Conservation (phyloP, 129 eudicot genomes). For the Lactuca saligna region DNA sequence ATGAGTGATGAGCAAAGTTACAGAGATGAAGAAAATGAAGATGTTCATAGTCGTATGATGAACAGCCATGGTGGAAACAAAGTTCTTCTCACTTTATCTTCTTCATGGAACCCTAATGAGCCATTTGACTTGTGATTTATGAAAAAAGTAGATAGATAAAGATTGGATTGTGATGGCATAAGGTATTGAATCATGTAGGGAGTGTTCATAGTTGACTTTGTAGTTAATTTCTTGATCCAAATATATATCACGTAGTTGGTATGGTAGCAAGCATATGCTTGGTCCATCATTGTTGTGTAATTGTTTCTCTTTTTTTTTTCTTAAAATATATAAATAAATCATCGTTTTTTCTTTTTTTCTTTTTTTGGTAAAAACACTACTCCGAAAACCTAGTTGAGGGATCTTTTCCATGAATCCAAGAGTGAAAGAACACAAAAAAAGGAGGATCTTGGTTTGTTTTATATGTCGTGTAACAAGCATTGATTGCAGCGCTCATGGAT, state of each 20-base stretch:
- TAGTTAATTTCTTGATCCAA: slow-evolving; percentile 16
- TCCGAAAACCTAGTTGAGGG: neutral
- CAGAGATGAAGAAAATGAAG: slow-evolving; percentile 7
- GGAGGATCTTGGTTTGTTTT: slow-evolving; percentile 42
- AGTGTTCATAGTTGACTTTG: slow-evolving; percentile 51
- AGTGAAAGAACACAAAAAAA: slow-evolving; percentile 18
- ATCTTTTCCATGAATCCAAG: neutral
- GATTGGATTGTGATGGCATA: slow-evolving; percentile 25
- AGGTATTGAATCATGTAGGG: slow-evolving; percentile 25
- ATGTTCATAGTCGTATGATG: slow-evolving; percentile 15
- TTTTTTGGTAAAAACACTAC: neutral
- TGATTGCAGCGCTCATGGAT: slow-evolving; percentile 17
- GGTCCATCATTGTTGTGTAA: neutral
- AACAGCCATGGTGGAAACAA: slow-evolving; percentile 27
- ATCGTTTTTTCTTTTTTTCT: neutral
- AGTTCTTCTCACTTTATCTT: slow-evolving; percentile 11
- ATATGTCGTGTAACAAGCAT: slow-evolving; percentile 27
- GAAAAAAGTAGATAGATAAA: slow-evolving; percentile 18
- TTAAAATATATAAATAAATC: neutral
- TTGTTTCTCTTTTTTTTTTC: neutral
- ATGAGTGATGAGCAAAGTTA: slow-evolving; percentile 20
- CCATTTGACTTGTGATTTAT: slow-evolving; percentile 15
- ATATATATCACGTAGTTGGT: slow-evolving; percentile 39
- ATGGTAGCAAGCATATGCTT: slow-evolving; percentile 21
- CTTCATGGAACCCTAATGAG: slow-evolving; percentile 23